Evolutionary conservation across 2,329 filamentous ascomycete species (phyloP).

Genomic region (Tricladium varicosporioides): DNA sequence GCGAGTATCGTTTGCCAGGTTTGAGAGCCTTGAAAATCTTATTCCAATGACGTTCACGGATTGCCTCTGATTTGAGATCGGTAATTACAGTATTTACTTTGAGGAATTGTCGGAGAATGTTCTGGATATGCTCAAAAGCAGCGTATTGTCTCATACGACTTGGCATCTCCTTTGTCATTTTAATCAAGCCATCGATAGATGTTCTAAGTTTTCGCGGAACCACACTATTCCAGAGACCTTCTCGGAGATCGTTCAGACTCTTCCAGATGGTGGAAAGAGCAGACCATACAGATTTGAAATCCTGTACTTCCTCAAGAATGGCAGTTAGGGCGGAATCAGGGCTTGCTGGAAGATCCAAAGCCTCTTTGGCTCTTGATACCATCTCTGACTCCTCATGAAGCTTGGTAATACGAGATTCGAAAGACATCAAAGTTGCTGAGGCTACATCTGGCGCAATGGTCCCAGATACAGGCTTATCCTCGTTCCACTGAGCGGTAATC

Average conservation of each 20-base stretch:
- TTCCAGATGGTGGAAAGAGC: slow-evolving; percentile 95
- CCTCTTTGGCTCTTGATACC: slow-evolving; percentile 95
- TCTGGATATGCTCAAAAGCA: slow-evolving; percentile 98
- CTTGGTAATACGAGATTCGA: slow-evolving; percentile 80
- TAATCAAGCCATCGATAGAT: slow-evolving; percentile 86
- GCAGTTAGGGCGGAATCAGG: slow-evolving; percentile 78
- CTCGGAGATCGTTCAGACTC: slow-evolving; percentile 88
- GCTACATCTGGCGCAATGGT: slow-evolving; percentile 89
- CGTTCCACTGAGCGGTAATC: slow-evolving; percentile 84
- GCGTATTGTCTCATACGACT: slow-evolving; percentile 99
- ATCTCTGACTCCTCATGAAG: slow-evolving; percentile 87
- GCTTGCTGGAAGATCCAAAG: slow-evolving; percentile 80
- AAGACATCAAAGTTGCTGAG: slow-evolving; percentile 75
- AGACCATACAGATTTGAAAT: slow-evolving; percentile 99
- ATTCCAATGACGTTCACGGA: slow-evolving; percentile 93
- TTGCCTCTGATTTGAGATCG: slow-evolving; percentile 93
- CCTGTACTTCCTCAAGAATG: slow-evolving; percentile 92
- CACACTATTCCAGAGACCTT: slow-evolving; percentile 91
- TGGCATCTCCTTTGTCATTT: slow-evolving; percentile 99
- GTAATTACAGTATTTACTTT: slow-evolving; percentile 87
- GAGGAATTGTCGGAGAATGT: slow-evolving; percentile 79
- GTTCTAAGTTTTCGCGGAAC: slow-evolving; percentile 90
- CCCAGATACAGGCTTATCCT: slow-evolving; percentile 95
- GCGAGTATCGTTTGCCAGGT: slow-evolving; percentile 89
- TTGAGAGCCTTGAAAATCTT: slow-evolving; percentile 97